Conservation (phyloP, 2,329 filamentous ascomycete genomes). For the Paracorniculantispora psalliotae region DNA sequence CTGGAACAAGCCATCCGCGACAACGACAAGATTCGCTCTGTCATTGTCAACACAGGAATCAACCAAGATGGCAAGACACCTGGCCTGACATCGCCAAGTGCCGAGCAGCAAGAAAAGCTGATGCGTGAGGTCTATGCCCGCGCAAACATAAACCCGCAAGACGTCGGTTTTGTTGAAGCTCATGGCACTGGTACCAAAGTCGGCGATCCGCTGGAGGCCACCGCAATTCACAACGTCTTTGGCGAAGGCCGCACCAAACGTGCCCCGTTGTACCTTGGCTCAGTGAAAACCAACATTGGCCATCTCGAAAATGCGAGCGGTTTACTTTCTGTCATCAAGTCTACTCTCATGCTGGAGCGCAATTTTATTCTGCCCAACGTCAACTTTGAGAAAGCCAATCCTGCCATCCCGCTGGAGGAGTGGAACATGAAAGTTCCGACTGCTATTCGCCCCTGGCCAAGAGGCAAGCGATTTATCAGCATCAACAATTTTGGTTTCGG, state of each 20-base stretch:
- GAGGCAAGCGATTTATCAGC: constrained; percentile 44
- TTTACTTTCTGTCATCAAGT: constrained; percentile 49
- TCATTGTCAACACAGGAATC: constrained; percentile 45
- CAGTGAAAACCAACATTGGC: constrained; percentile 47
- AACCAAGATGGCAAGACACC: constrained; percentile 51
- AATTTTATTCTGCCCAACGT: constrained; percentile 46
- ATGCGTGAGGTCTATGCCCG: constrained; percentile 33
- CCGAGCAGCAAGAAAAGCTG: constrained; percentile 39
- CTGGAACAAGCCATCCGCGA: constrained; percentile 50
- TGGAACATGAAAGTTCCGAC: constrained; percentile 46
- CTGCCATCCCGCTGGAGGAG: constrained; percentile 43
- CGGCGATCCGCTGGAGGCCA: constrained; percentile 52
- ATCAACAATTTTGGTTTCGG: constrained; percentile 46
- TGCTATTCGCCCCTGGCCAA: constrained; percentile 41
- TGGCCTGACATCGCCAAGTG: constrained; percentile 50
- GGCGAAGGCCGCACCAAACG: constrained; percentile 33
- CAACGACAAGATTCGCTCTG: constrained; percentile 48
- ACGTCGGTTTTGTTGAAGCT: constrained; percentile 39
- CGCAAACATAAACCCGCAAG: constrained; percentile 24
- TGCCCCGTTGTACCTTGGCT: constrained; percentile 42
- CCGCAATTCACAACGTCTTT: constrained; percentile 42
- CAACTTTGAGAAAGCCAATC: constrained; percentile 45
- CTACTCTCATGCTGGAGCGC: constrained; percentile 45
- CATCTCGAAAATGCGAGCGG: constrained; percentile 48
- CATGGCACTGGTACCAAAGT: constrained; percentile 53